phyloP scores from a whole-genome alignment of 805 yeast genomes.

The Ogataea dorogensis region DNA sequence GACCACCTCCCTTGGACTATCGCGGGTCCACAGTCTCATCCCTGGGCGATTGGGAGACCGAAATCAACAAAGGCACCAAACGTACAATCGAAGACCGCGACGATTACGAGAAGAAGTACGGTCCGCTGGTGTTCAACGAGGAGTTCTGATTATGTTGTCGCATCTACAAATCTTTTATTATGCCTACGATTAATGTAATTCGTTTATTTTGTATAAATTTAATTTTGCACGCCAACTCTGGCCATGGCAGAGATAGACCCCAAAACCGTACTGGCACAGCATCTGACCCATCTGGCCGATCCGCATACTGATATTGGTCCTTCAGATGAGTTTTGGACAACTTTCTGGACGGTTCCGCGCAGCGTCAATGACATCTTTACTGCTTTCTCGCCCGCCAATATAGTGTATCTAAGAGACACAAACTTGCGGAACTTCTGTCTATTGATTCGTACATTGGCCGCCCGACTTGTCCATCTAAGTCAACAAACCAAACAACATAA shows the following conservation, averaged over 20 bases:
- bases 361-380: constrained; percentile 57
- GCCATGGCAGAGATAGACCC: constrained; percentile 77
- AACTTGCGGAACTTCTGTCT: constrained; percentile 57
- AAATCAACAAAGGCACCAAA: constrained; percentile 18
- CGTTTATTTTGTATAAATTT: constrained; percentile 1
- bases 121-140: constrained; percentile 46
- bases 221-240: constrained; percentile 3
- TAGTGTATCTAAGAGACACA: constrained; percentile 56
- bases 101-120: constrained; percentile 39
- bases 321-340: constrained; percentile 41
- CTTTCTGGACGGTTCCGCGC: constrained; percentile 49
- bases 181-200: constrained; percentile 6
- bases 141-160: constrained; percentile 38
- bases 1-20: constrained; percentile 45
- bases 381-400: constrained; percentile 54
- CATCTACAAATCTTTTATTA: not conserved
- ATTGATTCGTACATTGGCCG: constrained; percentile 43
- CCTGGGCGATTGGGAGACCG: constrained; percentile 44
- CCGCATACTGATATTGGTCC: constrained; percentile 36
- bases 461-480: constrained; percentile 32
- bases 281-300: constrained; percentile 56
- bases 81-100: constrained; percentile 16
- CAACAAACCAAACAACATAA: constrained; percentile 15
- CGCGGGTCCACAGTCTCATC: constrained; percentile 46
- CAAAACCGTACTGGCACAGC: constrained; percentile 56